These are phyloP conservation scores for Hsuehochloa calcarea DNA, from an alignment of 176 grass and related monocot genomes.

Conservation along the genomic window DNA sequence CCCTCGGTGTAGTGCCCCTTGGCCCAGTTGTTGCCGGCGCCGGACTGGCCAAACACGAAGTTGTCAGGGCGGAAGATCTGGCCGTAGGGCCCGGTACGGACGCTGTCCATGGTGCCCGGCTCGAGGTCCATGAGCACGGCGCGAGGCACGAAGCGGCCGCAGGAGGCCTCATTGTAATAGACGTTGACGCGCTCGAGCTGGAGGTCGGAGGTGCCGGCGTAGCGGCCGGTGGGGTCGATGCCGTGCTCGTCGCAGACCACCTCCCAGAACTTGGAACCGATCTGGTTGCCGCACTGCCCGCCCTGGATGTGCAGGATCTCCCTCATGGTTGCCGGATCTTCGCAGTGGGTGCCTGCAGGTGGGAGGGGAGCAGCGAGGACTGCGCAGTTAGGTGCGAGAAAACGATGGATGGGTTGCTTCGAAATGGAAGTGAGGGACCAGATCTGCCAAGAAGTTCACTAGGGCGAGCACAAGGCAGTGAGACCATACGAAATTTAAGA, in stretches of 20 bases:
- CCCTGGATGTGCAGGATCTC: conserved; percentile 89
- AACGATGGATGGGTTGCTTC: neutral
- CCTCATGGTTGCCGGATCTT: conserved; percentile 60
- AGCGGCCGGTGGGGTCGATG: conserved; percentile 73
- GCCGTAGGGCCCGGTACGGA: conserved; percentile 70
- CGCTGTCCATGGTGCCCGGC: conserved; percentile 92
- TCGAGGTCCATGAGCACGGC: conserved; percentile 93
- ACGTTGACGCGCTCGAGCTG: conserved; percentile 91
- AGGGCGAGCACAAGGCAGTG: neutral
- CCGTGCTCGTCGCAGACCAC: conserved; percentile 81
- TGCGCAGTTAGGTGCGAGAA: conserved; percentile 14
- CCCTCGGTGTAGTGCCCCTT: conserved; percentile 93
- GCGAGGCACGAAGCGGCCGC: conserved; percentile 78
- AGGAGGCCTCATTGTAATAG: conserved; percentile 90
- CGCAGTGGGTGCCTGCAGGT: conserved; percentile 11
- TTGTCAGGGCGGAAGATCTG: conserved; percentile 91
- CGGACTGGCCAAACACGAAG: conserved; percentile 79
- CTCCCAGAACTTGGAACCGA: conserved; percentile 90
- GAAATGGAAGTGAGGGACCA: neutral
- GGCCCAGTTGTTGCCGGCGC: conserved; percentile 87
- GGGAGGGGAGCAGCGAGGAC: neutral
- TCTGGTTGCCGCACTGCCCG: conserved; percentile 89
- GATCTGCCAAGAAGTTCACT: conserved; percentile 2
- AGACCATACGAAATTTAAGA: neutral
- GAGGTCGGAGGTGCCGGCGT: conserved; percentile 70